These are phyloP conservation scores for Neospora caninum DNA, from an alignment of 169 alveolate species.

Conservation along the genomic window DNA sequence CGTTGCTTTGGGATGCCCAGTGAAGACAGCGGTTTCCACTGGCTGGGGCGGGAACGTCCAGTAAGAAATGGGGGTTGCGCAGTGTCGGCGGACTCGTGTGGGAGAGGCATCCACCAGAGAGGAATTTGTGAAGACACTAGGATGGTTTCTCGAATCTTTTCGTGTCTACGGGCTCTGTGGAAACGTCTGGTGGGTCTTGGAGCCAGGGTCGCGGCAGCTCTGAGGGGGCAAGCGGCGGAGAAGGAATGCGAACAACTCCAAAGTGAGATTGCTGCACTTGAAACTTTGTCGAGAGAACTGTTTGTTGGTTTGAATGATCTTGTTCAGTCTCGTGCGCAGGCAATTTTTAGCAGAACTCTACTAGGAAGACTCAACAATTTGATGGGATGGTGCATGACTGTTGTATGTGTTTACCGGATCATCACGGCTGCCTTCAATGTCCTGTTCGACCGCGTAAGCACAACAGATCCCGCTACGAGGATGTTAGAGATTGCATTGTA, in stretches of 20 bases:
- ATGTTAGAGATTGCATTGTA: conserved; percentile 23
- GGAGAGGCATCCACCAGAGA: background rate
- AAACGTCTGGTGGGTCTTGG: background rate
- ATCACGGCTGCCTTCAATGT: conserved; percentile 47
- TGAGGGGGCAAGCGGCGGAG: conserved; percentile 8
- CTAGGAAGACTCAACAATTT: conserved; percentile 43
- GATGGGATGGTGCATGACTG: conserved; percentile 65
- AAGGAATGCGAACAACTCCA: conserved; percentile 46
- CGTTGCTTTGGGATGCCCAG: background rate
- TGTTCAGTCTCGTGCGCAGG: conserved; percentile 59
- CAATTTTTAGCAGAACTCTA: conserved; percentile 3
- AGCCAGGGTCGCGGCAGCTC: background rate
- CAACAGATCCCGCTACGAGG: conserved; percentile 59
- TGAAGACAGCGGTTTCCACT: background rate
- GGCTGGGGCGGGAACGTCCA: background rate
- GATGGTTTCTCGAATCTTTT: background rate
- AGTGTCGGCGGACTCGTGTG: background rate
- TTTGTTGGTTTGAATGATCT: conserved; percentile 52
- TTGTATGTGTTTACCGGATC: conserved; percentile 61
- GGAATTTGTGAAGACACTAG: background rate
- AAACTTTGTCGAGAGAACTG: conserved; percentile 46
- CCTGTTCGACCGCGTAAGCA: conserved; percentile 49
- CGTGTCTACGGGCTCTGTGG: background rate
- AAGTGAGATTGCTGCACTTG: conserved; percentile 52
- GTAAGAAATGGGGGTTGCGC: background rate